phyloP scores from a whole-genome alignment of 805 yeast genomes.

The Wickerhamiella nectarea region DNA sequence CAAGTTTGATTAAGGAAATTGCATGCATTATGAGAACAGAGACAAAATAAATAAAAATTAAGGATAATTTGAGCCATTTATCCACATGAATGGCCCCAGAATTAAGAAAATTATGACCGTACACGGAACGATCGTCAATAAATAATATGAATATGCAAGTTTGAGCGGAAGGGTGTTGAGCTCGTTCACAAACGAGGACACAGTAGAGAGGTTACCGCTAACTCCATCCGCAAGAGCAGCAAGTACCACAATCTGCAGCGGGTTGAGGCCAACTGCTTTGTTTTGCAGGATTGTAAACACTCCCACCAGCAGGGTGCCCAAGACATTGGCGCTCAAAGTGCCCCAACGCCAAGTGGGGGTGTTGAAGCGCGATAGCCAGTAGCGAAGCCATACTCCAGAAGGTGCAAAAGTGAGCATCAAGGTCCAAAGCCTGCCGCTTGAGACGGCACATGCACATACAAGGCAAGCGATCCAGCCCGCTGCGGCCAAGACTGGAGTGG shows the following conservation, averaged over 20 bases:
- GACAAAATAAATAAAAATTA: constrained; percentile 19
- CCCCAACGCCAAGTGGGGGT: constrained; percentile 40
- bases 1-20: constrained; percentile 50
- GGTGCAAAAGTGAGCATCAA: constrained; percentile 57
- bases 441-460: constrained; percentile 31
- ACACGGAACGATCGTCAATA: constrained; percentile 33
- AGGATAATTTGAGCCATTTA: not conserved
- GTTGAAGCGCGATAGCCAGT: constrained; percentile 39
- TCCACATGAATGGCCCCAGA: constrained; percentile 64
- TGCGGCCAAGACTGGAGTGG: constrained; percentile 22
- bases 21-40: not conserved
- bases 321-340: constrained; percentile 36
- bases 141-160: constrained; percentile 39
- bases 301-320: constrained; percentile 35
- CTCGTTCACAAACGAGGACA: constrained; percentile 68
- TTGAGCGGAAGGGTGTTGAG: constrained; percentile 29
- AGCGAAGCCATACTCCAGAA: constrained; percentile 51
- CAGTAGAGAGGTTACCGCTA: constrained; percentile 60
- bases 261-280: constrained; percentile 33
- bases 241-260: constrained; percentile 28
- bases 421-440: constrained; percentile 55
- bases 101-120: constrained; percentile 42
- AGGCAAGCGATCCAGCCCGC: constrained; percentile 28
- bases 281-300: constrained; percentile 32
- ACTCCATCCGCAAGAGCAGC: constrained; percentile 48